These are phyloP conservation scores for Candida easanensis DNA, from an alignment of 805 yeast species.

Conservation along the genomic window DNA sequence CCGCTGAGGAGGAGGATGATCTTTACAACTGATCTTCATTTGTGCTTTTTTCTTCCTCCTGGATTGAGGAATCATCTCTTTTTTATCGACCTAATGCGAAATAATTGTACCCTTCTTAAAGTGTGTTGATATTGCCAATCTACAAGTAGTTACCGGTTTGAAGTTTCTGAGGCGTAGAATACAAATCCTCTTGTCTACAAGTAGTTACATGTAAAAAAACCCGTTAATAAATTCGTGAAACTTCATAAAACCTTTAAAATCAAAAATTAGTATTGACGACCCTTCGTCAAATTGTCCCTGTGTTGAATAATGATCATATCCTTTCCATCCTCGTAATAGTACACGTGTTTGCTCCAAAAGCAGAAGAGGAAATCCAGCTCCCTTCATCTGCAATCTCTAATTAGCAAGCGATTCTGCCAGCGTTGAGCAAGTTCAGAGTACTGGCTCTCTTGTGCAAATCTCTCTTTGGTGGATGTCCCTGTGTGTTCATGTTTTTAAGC, in stretches of 20 bases:
- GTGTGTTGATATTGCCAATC: too few relatives aligned
- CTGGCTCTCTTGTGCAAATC: constrained; percentile 10
- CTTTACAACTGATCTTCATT: constrained; percentile 45
- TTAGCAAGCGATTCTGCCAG: constrained; percentile 10
- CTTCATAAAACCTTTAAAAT: background rate
- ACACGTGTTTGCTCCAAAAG: background rate
- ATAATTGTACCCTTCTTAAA: background rate
- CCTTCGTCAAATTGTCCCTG: too few relatives aligned
- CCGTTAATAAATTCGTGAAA: too few relatives aligned
- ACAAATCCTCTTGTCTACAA: too few relatives aligned
- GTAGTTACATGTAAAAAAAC: background rate
- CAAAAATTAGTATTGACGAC: background rate
- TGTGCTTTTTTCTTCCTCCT: constrained; percentile 4
- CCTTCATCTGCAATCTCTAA: background rate
- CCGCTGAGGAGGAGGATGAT: constrained; percentile 62
- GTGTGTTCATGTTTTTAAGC: constrained; percentile 22
- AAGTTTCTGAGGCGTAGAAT: too few relatives aligned
- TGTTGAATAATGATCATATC: too few relatives aligned
- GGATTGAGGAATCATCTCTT: constrained; percentile 5
- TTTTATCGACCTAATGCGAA: background rate
- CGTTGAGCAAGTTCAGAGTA: constrained; percentile 12
- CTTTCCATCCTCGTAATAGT: background rate
- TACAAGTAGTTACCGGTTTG: too few relatives aligned
- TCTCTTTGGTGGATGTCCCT: constrained; percentile 5
- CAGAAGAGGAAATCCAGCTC: background rate